These are phyloP conservation scores for Yarrowia sp. DNA, from an alignment of 805 yeast species.

Conservation along the genomic window DNA sequence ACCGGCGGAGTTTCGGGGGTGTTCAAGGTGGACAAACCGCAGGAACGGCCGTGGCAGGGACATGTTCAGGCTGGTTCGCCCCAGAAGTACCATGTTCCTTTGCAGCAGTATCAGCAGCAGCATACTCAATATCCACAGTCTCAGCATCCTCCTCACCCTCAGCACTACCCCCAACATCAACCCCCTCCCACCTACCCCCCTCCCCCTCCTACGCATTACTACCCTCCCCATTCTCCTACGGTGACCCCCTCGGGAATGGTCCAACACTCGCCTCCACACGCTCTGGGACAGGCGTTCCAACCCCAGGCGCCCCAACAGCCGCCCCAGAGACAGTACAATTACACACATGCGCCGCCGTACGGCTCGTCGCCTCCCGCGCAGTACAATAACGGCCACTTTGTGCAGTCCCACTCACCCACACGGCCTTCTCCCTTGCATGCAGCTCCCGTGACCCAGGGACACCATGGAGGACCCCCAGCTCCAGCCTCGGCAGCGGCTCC, in stretches of 20 bases:
- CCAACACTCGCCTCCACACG: not conserved
- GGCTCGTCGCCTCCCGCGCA: too few relatives aligned
- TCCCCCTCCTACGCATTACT: not conserved
- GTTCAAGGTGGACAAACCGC: conserved; percentile 23
- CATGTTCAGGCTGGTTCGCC: not conserved
- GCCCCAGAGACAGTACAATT: too few relatives aligned
- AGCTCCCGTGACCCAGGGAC: too few relatives aligned
- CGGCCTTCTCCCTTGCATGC: conserved; percentile 6
- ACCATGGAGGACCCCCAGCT: too few relatives aligned
- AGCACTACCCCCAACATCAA: not conserved
- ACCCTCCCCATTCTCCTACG: not conserved
- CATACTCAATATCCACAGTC: not conserved
- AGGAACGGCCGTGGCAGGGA: not conserved
- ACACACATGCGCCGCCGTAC: too few relatives aligned
- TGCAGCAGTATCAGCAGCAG: not conserved
- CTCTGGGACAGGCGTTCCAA: conserved; percentile 9
- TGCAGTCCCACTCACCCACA: conserved; percentile 8
- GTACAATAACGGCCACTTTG: conserved; percentile 12
- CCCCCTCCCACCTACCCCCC: not conserved
- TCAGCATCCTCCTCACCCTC: not conserved
- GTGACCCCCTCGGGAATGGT: not conserved
- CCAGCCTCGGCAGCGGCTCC: too few relatives aligned
- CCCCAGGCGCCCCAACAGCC: not conserved
- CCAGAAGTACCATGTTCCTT: conserved; percentile 1
- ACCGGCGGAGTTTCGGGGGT: conserved; percentile 21